phyloP scores from a whole-genome alignment of 495 filamentous ascomycete genomes.

The Talaromyces adpressus region DNA sequence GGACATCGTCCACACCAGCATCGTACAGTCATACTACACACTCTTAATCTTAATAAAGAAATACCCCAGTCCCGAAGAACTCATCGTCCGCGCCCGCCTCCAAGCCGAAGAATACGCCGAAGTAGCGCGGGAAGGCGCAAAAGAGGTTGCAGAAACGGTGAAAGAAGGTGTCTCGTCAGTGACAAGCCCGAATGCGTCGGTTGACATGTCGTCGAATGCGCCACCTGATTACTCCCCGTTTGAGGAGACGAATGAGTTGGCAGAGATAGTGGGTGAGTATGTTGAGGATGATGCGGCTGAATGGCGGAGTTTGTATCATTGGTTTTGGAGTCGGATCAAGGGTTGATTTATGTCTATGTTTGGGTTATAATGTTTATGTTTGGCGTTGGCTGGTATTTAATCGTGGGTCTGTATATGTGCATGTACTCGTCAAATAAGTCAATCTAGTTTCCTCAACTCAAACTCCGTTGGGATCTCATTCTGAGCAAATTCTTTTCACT shows the following conservation, averaged over 20 bases:
- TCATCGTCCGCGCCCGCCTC: slow-evolving; percentile 34
- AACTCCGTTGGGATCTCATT: no score
- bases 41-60: slow-evolving; percentile 28
- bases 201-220: slow-evolving; percentile 28
- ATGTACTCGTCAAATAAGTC: neutral
- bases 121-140: slow-evolving; percentile 34
- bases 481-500: no score
- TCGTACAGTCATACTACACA: slow-evolving; percentile 61
- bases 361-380: neutral
- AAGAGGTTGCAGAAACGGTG: slow-evolving; percentile 27
- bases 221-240: neutral
- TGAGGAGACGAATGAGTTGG: slow-evolving; percentile 36
- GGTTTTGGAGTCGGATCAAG: slow-evolving; percentile 32
- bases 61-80: slow-evolving; percentile 39
- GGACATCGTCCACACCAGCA: slow-evolving; percentile 65
- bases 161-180: slow-evolving; percentile 21
- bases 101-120: slow-evolving; percentile 39
- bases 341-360: neutral
- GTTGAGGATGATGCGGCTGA: slow-evolving; percentile 37
- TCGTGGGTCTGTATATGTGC: neutral
- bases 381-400: neutral
- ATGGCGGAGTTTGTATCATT: slow-evolving; percentile 39
- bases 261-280: slow-evolving; percentile 41
- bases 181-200: slow-evolving; percentile 21
- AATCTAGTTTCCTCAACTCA: neutral